Conservation (phyloP, 2,329 filamentous ascomycete species). For the Amphichorda felina region DNA sequence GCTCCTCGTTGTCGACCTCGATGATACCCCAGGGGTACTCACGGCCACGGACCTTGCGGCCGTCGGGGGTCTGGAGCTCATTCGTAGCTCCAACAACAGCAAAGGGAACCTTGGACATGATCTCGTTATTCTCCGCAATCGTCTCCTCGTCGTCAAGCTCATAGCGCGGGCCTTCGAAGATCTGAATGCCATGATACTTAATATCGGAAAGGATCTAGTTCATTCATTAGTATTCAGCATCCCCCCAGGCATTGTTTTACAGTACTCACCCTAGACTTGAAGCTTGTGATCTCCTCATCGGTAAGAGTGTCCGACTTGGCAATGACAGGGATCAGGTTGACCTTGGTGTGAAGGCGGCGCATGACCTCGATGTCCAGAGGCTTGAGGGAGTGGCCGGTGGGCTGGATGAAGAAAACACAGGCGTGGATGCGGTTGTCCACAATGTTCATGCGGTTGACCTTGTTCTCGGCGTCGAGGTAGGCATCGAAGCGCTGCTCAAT, state of each 20-base stretch:
- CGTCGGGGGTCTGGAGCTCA: slow-evolving; percentile 83
- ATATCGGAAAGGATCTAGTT: slow-evolving; percentile 88
- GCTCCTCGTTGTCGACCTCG: slow-evolving; percentile 99
- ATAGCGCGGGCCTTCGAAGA: slow-evolving; percentile 97
- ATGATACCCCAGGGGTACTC: slow-evolving; percentile 97
- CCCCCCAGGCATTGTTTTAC: neutral
- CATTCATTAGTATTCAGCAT: neutral
- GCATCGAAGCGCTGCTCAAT: slow-evolving; percentile 98
- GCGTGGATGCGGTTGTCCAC: slow-evolving; percentile 98
- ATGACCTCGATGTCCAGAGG: slow-evolving; percentile 98
- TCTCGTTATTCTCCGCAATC: slow-evolving; percentile 99
- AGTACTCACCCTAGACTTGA: slow-evolving; percentile 88
- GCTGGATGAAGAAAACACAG: slow-evolving; percentile 99
- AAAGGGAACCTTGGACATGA: slow-evolving; percentile 99
- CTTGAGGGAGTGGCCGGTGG: slow-evolving; percentile 96
- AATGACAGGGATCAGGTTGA: slow-evolving; percentile 98
- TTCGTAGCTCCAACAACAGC: slow-evolving; percentile 95
- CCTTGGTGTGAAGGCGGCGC: slow-evolving; percentile 98
- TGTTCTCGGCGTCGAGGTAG: slow-evolving; percentile 98
- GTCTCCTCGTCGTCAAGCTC: slow-evolving; percentile 99
- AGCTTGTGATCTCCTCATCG: slow-evolving; percentile 85
- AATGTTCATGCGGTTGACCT: slow-evolving; percentile 99
- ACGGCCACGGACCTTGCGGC: slow-evolving; percentile 90
- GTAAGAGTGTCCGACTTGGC: slow-evolving; percentile 97
- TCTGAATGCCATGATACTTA: slow-evolving; percentile 93